Evolutionary conservation across 106 monocot species (phyloP).

Genomic region (Dioscorea dumetorum): DNA sequence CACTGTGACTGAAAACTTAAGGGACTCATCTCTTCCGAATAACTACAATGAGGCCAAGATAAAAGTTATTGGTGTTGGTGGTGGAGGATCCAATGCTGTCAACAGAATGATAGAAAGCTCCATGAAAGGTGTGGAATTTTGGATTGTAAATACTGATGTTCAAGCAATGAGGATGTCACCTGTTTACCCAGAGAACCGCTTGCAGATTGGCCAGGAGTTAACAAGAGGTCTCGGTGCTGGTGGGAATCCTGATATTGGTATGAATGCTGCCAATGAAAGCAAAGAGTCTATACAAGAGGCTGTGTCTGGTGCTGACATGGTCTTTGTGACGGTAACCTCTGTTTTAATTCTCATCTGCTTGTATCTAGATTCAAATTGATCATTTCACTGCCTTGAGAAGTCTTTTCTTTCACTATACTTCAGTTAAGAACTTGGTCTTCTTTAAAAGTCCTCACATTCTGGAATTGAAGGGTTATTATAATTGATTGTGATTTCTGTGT

Average conservation of each 20-base stretch:
- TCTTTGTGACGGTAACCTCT: conserved; percentile 72
- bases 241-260: conserved; percentile 77
- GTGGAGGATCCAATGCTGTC: conserved; percentile 96
- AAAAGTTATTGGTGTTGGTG: conserved; percentile 95
- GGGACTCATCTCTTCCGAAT: conserved; percentile 8
- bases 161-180: conserved; percentile 65
- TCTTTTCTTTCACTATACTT: background rate
- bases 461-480: no score
- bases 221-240: conserved; percentile 83
- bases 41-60: conserved; percentile 79
- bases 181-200: conserved; percentile 45
- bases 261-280: conserved; percentile 84
- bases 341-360: background rate
- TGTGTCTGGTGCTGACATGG: conserved; percentile 70
- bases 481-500: no score
- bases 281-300: conserved; percentile 58
- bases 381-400: background rate
- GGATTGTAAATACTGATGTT: conserved; percentile 99
- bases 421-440: background rate
- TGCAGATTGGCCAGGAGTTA: conserved; percentile 71
- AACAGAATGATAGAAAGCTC: conserved; percentile 93
- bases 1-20: conserved; percentile 10
- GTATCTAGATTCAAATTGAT: no score
- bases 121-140: conserved; percentile 96
- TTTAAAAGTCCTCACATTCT: no score